Conservation (phyloP, 2,329 filamentous ascomycete species). For the Colletotrichum agaves region DNA sequence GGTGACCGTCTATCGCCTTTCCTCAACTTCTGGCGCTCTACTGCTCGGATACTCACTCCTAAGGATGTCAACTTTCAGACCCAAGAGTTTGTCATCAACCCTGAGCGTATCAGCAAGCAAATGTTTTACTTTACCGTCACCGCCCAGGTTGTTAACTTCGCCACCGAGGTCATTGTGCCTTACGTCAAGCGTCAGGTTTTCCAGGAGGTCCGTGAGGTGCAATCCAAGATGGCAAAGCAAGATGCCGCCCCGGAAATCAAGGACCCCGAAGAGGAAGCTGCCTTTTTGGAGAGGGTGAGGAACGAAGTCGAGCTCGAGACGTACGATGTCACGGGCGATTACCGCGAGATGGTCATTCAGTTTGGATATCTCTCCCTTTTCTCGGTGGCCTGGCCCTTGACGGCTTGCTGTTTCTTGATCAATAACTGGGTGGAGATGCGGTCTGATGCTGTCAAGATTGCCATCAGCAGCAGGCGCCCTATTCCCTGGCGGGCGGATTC, state of each 20-base stretch:
- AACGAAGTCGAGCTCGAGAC: slow-evolving; percentile 82
- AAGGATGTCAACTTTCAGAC: slow-evolving; percentile 77
- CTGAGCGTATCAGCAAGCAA: slow-evolving; percentile 84
- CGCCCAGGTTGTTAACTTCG: slow-evolving; percentile 89
- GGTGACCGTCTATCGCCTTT: slow-evolving; percentile 85
- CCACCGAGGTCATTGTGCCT: slow-evolving; percentile 85
- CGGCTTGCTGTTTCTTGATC: slow-evolving; percentile 85
- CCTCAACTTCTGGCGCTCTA: slow-evolving; percentile 81
- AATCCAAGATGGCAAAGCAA: slow-evolving; percentile 68
- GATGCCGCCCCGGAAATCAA: slow-evolving; percentile 58
- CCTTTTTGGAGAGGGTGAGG: slow-evolving; percentile 84
- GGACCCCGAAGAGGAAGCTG: slow-evolving; percentile 80
- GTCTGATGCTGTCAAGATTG: slow-evolving; percentile 94
- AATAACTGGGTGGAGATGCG: slow-evolving; percentile 98
- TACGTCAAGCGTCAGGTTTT: slow-evolving; percentile 83
- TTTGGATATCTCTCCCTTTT: slow-evolving; percentile 90
- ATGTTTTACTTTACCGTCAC: slow-evolving; percentile 97
- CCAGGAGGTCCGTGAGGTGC: slow-evolving; percentile 81
- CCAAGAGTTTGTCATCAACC: slow-evolving; percentile 81
- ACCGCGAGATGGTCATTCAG: slow-evolving; percentile 93
- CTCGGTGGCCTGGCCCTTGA: slow-evolving; percentile 94
- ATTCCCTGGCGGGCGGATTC: slow-evolving; percentile 91
- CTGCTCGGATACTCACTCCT: slow-evolving; percentile 79
- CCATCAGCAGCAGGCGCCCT: slow-evolving; percentile 86
- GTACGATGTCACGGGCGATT: slow-evolving; percentile 91